Evolutionary conservation across 2,329 filamentous ascomycete species (phyloP).

Genomic region (Pseudocercospora pini-densiflorae): DNA sequence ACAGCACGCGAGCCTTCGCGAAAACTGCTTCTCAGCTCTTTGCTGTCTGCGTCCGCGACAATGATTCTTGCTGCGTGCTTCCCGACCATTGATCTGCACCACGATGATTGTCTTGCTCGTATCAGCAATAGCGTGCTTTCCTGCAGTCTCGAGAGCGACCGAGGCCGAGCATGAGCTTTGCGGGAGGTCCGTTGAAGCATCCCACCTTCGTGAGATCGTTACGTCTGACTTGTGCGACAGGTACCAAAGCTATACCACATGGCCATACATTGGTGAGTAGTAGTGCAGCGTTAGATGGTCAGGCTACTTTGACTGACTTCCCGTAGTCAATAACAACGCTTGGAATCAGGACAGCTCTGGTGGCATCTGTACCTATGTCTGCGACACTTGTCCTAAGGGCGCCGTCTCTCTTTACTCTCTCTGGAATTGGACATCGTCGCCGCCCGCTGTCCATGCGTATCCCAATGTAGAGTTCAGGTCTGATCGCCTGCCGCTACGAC

Average conservation of each 20-base stretch:
- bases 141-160: background rate
- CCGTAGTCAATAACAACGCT: slow-evolving; percentile 26
- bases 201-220: background rate
- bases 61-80: slow-evolving; percentile 5
- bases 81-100: slow-evolving; percentile 19
- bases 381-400: slow-evolving; percentile 10
- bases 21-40: slow-evolving; percentile 14
- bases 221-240: slow-evolving; percentile 12
- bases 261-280: slow-evolving; percentile 10
- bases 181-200: slow-evolving; percentile 5
- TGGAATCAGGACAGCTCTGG: slow-evolving; percentile 25
- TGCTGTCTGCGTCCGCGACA: slow-evolving; percentile 1
- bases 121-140: slow-evolving; percentile 1
- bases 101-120: slow-evolving; percentile 15
- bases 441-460: slow-evolving; percentile 23
- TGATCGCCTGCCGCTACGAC: slow-evolving; percentile 19
- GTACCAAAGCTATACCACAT: slow-evolving; percentile 17
- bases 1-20: slow-evolving; percentile 19
- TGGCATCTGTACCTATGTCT: slow-evolving; percentile 23
- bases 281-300: background rate
- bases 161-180: slow-evolving; percentile 19
- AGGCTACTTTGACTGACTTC: background rate
- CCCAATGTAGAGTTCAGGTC: slow-evolving; percentile 25
- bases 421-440: slow-evolving; percentile 23
- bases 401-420: slow-evolving; percentile 17